These are phyloP conservation scores for Chaetomium sp. DNA, from an alignment of 2,329 filamentous ascomycete genomes.

Conservation along the genomic window DNA sequence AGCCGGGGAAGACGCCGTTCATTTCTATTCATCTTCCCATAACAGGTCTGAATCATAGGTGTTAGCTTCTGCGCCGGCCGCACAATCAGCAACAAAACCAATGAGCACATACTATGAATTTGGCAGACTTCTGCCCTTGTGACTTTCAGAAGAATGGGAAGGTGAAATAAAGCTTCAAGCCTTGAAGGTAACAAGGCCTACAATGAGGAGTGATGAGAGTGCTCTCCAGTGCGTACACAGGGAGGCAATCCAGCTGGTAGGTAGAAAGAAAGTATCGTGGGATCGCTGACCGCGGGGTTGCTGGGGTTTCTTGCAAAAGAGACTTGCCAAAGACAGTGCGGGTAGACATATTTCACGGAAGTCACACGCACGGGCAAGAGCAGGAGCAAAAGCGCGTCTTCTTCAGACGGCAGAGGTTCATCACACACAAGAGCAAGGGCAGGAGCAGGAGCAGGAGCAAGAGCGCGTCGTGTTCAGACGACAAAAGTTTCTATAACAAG, in stretches of 20 bases:
- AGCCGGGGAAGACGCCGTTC: constrained; percentile 8
- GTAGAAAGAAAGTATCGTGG: background rate
- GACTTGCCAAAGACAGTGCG: background rate
- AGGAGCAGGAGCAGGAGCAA: background rate
- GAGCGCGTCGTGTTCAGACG: constrained; percentile 2
- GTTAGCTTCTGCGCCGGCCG: background rate
- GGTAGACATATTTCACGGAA: background rate
- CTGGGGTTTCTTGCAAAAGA: background rate
- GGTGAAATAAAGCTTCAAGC: background rate
- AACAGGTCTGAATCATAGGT: background rate
- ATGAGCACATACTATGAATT: background rate
- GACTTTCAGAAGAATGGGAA: background rate
- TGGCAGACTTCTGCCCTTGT: background rate
- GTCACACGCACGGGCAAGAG: background rate
- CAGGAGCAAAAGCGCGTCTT: background rate
- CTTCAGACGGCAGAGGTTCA: background rate
- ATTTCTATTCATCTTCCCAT: background rate
- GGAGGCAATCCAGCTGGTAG: background rate
- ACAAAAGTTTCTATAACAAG: background rate
- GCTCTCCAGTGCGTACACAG: background rate
- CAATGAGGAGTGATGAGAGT: background rate
- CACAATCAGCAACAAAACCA: no score
- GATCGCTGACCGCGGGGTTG: background rate
- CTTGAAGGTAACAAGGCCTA: background rate
- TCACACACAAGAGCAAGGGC: background rate